These are phyloP conservation scores for Pythium sp. DNA, from an alignment of 352 stramenopile species.

Conservation along the genomic window DNA sequence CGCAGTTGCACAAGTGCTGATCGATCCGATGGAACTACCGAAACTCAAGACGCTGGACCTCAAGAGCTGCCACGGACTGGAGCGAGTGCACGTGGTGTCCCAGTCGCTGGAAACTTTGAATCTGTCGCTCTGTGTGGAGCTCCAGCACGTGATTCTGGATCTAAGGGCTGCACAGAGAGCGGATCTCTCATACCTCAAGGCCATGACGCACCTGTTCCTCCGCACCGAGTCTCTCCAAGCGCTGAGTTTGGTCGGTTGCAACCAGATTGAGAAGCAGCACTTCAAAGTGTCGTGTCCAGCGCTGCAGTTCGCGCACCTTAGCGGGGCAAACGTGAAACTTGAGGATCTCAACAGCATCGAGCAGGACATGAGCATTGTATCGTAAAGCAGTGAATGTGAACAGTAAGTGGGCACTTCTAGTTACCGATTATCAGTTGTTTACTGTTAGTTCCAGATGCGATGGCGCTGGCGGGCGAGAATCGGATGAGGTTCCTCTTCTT, in stretches of 20 bases:
- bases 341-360: constrained; percentile 36
- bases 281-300: constrained; percentile 39
- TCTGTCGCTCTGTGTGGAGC: constrained; percentile 38
- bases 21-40: constrained; percentile 56
- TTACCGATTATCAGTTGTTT: not conserved
- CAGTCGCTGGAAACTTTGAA: constrained; percentile 37
- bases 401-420: not conserved
- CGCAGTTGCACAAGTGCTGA: constrained; percentile 53
- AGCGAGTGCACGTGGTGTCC: constrained; percentile 56
- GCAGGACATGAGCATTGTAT: not conserved
- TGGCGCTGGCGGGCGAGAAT: constrained; percentile 35
- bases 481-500: constrained; percentile 1
- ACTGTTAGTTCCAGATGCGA: constrained; percentile 35
- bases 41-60: constrained; percentile 38
- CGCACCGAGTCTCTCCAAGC: constrained; percentile 33
- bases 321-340: constrained; percentile 40
- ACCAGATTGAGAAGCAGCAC: constrained; percentile 32
- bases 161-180: constrained; percentile 28
- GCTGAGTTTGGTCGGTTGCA: constrained; percentile 49
- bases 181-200: constrained; percentile 65
- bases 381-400: not conserved
- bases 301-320: constrained; percentile 32
- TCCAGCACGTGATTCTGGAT: constrained; percentile 51
- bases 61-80: constrained; percentile 42
- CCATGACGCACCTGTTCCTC: constrained; percentile 54